Evolutionary conservation across 208 protist genomes (phyloP), one percentile per base, ranked within the genome.

Genomic region (Leishmania turanica): DNA sequence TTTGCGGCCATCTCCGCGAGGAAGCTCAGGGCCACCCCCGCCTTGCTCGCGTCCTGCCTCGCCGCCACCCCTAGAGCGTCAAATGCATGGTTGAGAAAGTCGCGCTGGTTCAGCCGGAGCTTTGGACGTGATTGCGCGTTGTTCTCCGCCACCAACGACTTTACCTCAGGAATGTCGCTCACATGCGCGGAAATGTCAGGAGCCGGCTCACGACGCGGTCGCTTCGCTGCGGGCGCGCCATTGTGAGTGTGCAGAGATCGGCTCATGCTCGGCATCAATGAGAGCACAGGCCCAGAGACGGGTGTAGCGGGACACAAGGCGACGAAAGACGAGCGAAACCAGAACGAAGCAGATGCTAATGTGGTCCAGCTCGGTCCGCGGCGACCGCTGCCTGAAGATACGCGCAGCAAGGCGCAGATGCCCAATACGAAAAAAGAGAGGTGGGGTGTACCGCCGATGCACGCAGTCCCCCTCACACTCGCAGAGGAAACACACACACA

Each of bases 51-150:
- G 17, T 88, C 87, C 37, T 74, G 66, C 47, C 80, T 66, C 9
- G 87, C 92, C 11, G 65, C 81, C 5, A 75, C 40, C 37, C 87
- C 89, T 0, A 97, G 53, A 31, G 73, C 70, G n/a, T 84, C 80
- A 42, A 96, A 92, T 21, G 90, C 84, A 31, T 94, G 73, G 80
- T 93, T 95, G 13, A 95, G 82, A 64, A 97, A 96, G 13, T 97
- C 92, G 65, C 72, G 79, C 11, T 77, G 64, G 27, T 83, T 82
- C 15, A 93, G 77, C 15, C 93, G 87, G 49, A 80, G 75, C 72
- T 89, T 93, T 27, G 84, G 86, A 34, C 87, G 89, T 15, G 62
- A 81, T 65, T 96, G 76, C 9, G 64, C 49, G 65, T 97, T 97
- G 78, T 97, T 97, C 27, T 81, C 79, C 24, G 47, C 27, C 21